Conservation (phyloP, 2,329 filamentous ascomycete genomes). For the Stagonosporopsis vannaccii region DNA sequence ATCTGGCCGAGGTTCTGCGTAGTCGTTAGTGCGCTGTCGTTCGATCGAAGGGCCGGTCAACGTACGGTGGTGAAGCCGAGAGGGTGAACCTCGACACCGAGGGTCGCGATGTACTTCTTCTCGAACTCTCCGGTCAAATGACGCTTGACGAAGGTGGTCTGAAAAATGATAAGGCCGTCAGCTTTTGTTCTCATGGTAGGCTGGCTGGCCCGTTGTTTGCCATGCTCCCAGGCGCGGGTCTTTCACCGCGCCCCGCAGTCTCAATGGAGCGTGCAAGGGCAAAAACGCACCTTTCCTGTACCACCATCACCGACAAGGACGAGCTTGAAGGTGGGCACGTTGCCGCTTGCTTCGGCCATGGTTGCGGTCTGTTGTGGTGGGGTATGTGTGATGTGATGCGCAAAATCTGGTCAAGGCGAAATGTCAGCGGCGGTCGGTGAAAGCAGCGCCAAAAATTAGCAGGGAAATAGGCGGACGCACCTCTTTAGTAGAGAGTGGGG, state of each 20-base stretch:
- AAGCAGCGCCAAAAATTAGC: slow-evolving; percentile 15
- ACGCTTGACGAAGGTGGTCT: slow-evolving; percentile 99
- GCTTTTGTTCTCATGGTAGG: slow-evolving; percentile 14
- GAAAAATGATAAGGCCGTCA: slow-evolving; percentile 34
- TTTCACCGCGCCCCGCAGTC: not conserved
- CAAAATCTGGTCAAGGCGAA: slow-evolving; percentile 29
- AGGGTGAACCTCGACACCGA: slow-evolving; percentile 99
- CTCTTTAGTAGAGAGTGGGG: slow-evolving; percentile 39
- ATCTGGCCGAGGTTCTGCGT: slow-evolving; percentile 87
- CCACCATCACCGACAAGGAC: slow-evolving; percentile 99
- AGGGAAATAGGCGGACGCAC: slow-evolving; percentile 34
- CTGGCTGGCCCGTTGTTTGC: slow-evolving; percentile 6
- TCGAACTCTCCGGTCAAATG: slow-evolving; percentile 99
- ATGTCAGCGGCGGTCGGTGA: slow-evolving; percentile 31
- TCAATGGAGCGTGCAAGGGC: not conserved
- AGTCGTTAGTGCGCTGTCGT: slow-evolving; percentile 32
- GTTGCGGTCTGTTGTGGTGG: slow-evolving; percentile 43
- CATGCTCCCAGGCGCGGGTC: slow-evolving; percentile 4
- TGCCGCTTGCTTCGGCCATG: slow-evolving; percentile 67
- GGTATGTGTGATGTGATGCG: slow-evolving; percentile 39
- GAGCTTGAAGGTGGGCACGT: slow-evolving; percentile 94
- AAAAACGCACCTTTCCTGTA: slow-evolving; percentile 90
- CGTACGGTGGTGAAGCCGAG: slow-evolving; percentile 97
- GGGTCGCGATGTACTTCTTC: slow-evolving; percentile 99
- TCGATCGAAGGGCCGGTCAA: slow-evolving; percentile 17